Evolutionary conservation across 2,329 filamentous ascomycete species (phyloP), one percentile per base, ranked within the genome.

Genomic region (Aspergillus sp.): DNA sequence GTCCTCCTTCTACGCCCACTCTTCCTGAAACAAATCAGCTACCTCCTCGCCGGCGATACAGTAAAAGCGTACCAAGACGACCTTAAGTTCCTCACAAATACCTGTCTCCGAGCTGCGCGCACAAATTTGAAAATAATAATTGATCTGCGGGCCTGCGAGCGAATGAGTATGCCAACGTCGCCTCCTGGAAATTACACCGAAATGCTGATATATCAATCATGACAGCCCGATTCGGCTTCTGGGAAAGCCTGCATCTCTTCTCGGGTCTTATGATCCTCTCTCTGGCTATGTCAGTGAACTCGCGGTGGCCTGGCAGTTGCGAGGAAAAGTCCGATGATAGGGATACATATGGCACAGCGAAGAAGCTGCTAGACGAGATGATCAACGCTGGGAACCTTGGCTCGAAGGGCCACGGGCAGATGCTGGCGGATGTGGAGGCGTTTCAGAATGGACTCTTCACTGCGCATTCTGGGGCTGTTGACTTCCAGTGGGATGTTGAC

Each of bases 231-330:
- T 68, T 63, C 15, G 64, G 66, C 5, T 67, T 66, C 22, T 69
- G 64, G 62, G 62, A 68, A 19, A 64, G 64, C 1, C 59, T 68
- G 9, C 66, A 67, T 30, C 58, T 69, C 3, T 68, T 69, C 47
- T 68, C 67, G 0, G 52, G 62, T 42, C 47, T 68, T 0, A 60
- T 60, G 8, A 64, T 69, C 8, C 52, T 66, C 19, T 45, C 54
- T 2, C 49, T 68, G 5, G 56, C 64, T 2, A 56, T 42, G 8
- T 54, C 52, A 27, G 40, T 58, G 9, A 44, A n/a, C 19, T 39
- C 34, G 5, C 46, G 48, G 9, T 27, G 44, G 11, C 44, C 50
- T 2, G 22, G 30, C 8, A 52, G 27, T 12, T 57, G 51, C 30
- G 30, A 15, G 13, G 34, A 30, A 19, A n/a, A 15, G 3, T 5